Evolutionary conservation across 1,284 basidiomycete species (phyloP).

Genomic region (Ganoderma lingzhi): DNA sequence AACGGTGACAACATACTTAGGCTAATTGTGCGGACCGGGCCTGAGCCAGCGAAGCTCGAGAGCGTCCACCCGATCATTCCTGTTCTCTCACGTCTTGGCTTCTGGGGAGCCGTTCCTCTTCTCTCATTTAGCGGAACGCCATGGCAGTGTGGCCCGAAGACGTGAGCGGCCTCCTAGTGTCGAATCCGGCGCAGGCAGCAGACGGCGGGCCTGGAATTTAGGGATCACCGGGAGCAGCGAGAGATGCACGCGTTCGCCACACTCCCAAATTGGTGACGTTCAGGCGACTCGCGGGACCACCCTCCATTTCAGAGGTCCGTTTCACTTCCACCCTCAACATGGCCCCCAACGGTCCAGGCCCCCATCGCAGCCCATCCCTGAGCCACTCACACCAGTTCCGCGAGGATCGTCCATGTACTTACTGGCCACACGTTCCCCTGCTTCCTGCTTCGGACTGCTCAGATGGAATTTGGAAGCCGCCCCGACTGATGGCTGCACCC

Average conservation of each 20-base stretch:
- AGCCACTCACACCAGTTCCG: constrained; percentile 18
- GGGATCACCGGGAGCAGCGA: constrained; percentile 15
- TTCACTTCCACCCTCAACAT: constrained; percentile 26
- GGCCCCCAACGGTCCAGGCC: constrained; percentile 23
- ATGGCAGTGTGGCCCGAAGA: constrained; percentile 20
- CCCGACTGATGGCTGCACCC: constrained; percentile 9
- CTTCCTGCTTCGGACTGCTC: constrained; percentile 29
- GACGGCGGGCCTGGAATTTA: neutral
- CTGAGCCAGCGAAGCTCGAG: constrained; percentile 13
- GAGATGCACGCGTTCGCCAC: constrained; percentile 19
- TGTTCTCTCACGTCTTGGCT: constrained; percentile 18
- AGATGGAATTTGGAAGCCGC: constrained; percentile 24
- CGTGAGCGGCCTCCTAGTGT: constrained; percentile 5
- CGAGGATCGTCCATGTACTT: constrained; percentile 2
- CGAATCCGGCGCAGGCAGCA: constrained; percentile 2
- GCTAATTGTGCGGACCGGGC: constrained; percentile 18
- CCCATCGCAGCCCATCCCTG: constrained; percentile 21
- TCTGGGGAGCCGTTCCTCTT: constrained; percentile 13
- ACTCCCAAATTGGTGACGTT: constrained; percentile 14
- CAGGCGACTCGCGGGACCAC: constrained; percentile 26
- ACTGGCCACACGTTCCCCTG: constrained; percentile 30
- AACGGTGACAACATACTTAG: neutral
- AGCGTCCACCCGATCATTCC: constrained; percentile 15
- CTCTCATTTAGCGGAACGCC: constrained; percentile 14
- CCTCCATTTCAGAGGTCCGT: constrained; percentile 34